A percentile compares a stretch with the other conserved stretches of the same genome.
phyloP scores from a whole-genome alignment of 1,284 basidiomycete genomes.

The Ceratobasidium sp. region DNA sequence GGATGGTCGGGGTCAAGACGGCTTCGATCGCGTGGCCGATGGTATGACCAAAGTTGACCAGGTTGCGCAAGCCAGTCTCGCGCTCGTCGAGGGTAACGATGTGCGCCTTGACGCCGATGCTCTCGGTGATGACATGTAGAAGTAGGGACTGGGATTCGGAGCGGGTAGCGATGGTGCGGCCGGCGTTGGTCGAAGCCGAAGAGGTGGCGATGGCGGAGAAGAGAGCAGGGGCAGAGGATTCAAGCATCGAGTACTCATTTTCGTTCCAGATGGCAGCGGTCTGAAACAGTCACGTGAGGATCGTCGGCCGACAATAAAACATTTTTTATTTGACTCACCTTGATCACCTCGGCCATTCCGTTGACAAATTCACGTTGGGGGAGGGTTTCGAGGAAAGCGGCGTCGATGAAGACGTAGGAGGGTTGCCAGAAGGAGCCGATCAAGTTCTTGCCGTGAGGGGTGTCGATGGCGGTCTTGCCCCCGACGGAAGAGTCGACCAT shows the following conservation, averaged over 20 bases:
- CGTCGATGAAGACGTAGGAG: conserved; percentile 97
- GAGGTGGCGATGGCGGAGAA: conserved; percentile 82
- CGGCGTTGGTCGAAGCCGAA: conserved; percentile 72
- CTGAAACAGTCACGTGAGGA: conserved; percentile 60
- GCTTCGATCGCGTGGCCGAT: conserved; percentile 98
- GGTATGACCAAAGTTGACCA: conserved; percentile 97
- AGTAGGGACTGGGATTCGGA: conserved; percentile 79
- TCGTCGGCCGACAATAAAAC: conserved; percentile 17
- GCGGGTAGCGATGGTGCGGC: conserved; percentile 76
- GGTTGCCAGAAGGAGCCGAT: conserved; percentile 99
- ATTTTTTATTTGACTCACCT: conserved; percentile 68
- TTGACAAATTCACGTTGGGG: conserved; percentile 95
- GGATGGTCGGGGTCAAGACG: conserved; percentile 88
- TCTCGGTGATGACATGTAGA: conserved; percentile 86
- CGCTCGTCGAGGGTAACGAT: conserved; percentile 96
- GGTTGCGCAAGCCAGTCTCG: conserved; percentile 94
- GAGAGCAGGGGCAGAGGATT: conserved; percentile 86
- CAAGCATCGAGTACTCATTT: conserved; percentile 85
- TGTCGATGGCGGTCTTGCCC: conserved; percentile 99
- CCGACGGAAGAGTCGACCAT: conserved; percentile 99
- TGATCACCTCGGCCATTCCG: conserved; percentile 99
- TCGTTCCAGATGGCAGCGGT: conserved; percentile 98
- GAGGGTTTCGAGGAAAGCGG: conserved; percentile 94
- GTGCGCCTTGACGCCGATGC: conserved; percentile 92
- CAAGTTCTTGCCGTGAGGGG: conserved; percentile 96